Conservation (phyloP, 2,329 filamentous ascomycete species). For the Huntiella omanensis region DNA sequence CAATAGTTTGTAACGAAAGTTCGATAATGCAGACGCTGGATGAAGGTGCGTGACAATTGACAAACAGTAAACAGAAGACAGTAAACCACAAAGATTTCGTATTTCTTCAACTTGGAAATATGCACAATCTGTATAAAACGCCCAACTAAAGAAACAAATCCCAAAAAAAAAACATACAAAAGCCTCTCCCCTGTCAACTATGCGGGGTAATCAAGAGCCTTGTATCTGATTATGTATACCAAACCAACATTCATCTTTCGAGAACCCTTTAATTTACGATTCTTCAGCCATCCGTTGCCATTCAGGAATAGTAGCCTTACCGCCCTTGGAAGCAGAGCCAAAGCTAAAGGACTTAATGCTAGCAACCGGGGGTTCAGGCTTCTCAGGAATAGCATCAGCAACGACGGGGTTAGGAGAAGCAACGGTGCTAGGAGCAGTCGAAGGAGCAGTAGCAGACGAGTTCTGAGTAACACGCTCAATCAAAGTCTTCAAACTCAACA, state of each 20-base stretch:
- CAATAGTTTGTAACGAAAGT: no score
- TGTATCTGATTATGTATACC: no score
- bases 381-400: not conserved
- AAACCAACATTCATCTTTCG: not conserved
- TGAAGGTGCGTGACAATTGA: no score
- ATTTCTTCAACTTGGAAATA: not conserved
- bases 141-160: not conserved
- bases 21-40: no score
- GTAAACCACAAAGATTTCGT: no score
- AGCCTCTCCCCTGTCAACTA: not conserved
- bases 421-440: constrained; percentile 6
- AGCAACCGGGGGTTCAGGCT: not conserved
- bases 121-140: not conserved
- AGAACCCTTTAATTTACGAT: not conserved
- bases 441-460: constrained; percentile 14
- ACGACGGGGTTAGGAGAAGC: not conserved
- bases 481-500: constrained; percentile 82
- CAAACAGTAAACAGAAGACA: no score
- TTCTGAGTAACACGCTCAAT: constrained; percentile 39
- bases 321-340: constrained; percentile 10
- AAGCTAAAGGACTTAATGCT: not conserved
- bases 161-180: not conserved
- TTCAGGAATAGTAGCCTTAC: constrained; percentile 53
- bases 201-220: no score
- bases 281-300: constrained; percentile 48